A percentile compares a stretch with the other conserved stretches of the same genome.
Evolutionary conservation across 495 filamentous ascomycete species (phyloP).

Genomic region (Podospora fimiseda): DNA sequence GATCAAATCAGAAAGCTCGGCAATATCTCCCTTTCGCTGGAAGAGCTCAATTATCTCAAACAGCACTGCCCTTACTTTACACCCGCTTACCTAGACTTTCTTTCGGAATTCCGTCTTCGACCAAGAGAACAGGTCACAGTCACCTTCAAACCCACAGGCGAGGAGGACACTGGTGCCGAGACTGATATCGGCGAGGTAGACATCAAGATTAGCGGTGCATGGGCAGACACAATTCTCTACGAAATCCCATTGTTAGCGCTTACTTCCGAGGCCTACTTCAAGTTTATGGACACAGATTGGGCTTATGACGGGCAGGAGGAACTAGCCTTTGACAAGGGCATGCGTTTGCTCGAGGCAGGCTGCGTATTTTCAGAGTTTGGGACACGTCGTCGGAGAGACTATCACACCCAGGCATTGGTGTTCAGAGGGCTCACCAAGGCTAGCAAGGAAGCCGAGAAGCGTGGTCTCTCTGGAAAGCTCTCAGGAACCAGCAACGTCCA

Average conservation of each 20-base stretch:
- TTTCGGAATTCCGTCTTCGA: slow-evolving; percentile 70
- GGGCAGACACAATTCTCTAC: slow-evolving; percentile 95
- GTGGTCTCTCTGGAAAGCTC: slow-evolving; percentile 61
- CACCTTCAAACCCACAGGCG: slow-evolving; percentile 57
- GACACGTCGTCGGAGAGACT: slow-evolving; percentile 79
- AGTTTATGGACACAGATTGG: slow-evolving; percentile 89
- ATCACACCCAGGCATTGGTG: slow-evolving; percentile 88
- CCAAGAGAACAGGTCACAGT: slow-evolving; percentile 73
- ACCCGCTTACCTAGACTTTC: slow-evolving; percentile 67
- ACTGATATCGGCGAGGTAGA: slow-evolving; percentile 66
- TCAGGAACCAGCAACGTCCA: slow-evolving; percentile 95
- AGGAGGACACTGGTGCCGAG: slow-evolving; percentile 57
- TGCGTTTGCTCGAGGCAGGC: slow-evolving; percentile 66
- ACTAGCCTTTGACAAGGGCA: slow-evolving; percentile 70
- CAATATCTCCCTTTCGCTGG: slow-evolving; percentile 65
- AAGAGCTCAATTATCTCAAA: slow-evolving; percentile 75
- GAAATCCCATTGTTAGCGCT: slow-evolving; percentile 91
- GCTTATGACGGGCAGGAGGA: slow-evolving; percentile 76
- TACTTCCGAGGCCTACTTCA: slow-evolving; percentile 94
- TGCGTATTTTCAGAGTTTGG: slow-evolving; percentile 94
- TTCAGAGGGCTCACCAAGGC: slow-evolving; percentile 75
- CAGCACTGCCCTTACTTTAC: slow-evolving; percentile 76
- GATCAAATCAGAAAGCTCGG: slow-evolving; percentile 74
- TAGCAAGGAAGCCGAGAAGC: slow-evolving; percentile 55
- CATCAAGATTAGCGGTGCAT: slow-evolving; percentile 69